Conservation (phyloP, 306 rosid genomes). For the Gastrolobium bilobum region DNA sequence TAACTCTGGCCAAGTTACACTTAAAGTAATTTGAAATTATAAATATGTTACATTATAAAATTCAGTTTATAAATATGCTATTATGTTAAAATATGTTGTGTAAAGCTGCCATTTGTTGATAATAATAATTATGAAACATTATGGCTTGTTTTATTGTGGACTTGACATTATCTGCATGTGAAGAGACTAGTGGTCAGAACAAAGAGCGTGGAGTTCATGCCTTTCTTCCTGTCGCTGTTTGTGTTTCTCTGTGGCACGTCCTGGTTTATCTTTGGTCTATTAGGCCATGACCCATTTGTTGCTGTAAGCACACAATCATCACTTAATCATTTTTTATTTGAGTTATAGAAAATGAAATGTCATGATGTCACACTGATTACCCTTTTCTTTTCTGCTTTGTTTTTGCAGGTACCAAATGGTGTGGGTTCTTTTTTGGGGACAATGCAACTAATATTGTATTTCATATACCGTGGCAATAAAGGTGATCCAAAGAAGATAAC, state of each 20-base stretch:
- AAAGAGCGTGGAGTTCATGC: slow-evolving; percentile 96
- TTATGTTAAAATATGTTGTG: too few species aligned
- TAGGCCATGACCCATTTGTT: slow-evolving; percentile 77
- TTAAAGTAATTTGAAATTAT: too few species aligned
- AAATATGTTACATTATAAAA: neutral
- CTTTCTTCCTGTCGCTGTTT: slow-evolving; percentile 83
- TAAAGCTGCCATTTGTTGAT: too few species aligned
- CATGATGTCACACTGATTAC: neutral
- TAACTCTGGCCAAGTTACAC: neutral
- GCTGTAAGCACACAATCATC: slow-evolving; percentile 56
- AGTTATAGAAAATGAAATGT: neutral
- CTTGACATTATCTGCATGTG: slow-evolving; percentile 22
- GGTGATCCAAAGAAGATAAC: slow-evolving; percentile 51
- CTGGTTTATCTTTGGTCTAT: slow-evolving; percentile 76
- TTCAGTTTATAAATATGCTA: neutral
- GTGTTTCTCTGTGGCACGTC: slow-evolving; percentile 87
- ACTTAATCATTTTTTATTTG: neutral
- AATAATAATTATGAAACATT: neutral
- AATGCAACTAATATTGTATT: slow-evolving; percentile 73
- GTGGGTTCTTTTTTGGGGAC: slow-evolving; percentile 76
- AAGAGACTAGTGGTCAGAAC: slow-evolving; percentile 80
- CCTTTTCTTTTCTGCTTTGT: neutral
- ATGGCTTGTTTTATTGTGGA: neutral
- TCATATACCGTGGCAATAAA: slow-evolving; percentile 64
- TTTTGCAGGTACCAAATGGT: slow-evolving; percentile 77